Evolutionary conservation across 116 monocot genomes (phyloP), one percentile per base, ranked within the genome.

Genomic region (Cymodocea nodosa): DNA sequence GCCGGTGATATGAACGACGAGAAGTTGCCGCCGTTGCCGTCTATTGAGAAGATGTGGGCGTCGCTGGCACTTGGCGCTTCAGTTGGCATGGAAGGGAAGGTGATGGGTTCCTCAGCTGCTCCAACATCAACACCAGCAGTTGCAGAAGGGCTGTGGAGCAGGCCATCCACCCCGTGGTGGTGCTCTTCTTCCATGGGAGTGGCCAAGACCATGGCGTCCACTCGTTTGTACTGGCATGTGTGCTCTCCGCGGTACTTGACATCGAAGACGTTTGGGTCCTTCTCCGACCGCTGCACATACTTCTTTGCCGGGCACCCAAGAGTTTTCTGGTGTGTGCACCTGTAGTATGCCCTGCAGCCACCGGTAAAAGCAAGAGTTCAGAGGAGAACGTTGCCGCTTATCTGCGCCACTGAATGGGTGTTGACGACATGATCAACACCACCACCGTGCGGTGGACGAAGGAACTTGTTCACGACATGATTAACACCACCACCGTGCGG

Each of bases 271-370:
- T 78, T 48, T 20, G 78, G 74, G 57, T 94, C 69, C 8, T 78
- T 40, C 48, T 87, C 87, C 2, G 89, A 74, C 23, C 84, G 64
- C 66, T 94, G 94, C 50, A 89, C 82, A 52, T 84, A 79, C 65
- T 89, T 94, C 6, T 78, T 87, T 22, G 89, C 94, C 23, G 51
- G 69, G 68, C 94, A 94, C 6, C 83, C 79, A 10, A 81, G 82
- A 12, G 80, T 62, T 48, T 75, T 67, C 37, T 82, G 89, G 59
- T 86, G 74, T 51, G 75, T 87, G 83, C 94, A 94, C 16, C 94
- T 63, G 68, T 82, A 89, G 69, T 94, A 94, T 11, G 80, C 80
- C 60, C 93, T 94, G 84, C 68, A 74, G 17, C 52, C 22, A 66
- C 15, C 23, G 36, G 16, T 15, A 61, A 17, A 61, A 61, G 3